A percentile compares a stretch with the other conserved stretches of the same genome.
phyloP scores from a whole-genome alignment of 768 basidiomycete genomes.

The Collybia nuda region DNA sequence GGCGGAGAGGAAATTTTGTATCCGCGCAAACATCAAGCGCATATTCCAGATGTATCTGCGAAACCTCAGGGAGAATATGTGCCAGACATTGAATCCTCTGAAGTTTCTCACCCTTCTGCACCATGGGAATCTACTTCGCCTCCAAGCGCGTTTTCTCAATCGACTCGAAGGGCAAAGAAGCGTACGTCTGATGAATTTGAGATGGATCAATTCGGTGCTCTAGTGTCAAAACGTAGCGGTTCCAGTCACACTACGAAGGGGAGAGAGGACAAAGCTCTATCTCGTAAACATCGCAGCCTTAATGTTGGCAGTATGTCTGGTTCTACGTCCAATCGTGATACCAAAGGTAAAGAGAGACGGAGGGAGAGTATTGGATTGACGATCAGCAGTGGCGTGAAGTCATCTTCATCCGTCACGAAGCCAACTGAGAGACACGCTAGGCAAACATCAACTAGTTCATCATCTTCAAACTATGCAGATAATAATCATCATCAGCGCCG shows the following conservation, averaged over 20 bases:
- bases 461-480: conserved; percentile 59
- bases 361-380: conserved; percentile 52
- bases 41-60: conserved; percentile 26
- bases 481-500: conserved; percentile 50
- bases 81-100: conserved; percentile 18
- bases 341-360: conserved; percentile 52
- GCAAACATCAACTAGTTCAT: conserved; percentile 70
- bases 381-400: conserved; percentile 36
- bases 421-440: conserved; percentile 51
- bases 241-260: conserved; percentile 29
- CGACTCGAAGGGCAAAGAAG: conserved; percentile 62
- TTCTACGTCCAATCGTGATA: conserved; percentile 32
- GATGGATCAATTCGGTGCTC: conserved; percentile 64
- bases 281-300: conserved; percentile 73
- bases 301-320: conserved; percentile 49
- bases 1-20: conserved; percentile 91
- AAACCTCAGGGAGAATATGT: conserved; percentile 27
- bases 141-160: conserved; percentile 61
- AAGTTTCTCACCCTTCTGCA: conserved; percentile 22
- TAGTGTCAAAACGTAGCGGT: conserved; percentile 51
- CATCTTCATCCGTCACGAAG: conserved; percentile 25
- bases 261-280: conserved; percentile 50
- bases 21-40: conserved; percentile 54
- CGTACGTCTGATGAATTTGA: conserved; percentile 84
- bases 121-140: conserved; percentile 42